A percentile compares a stretch with the other conserved stretches of the same genome.
Evolutionary conservation across 768 basidiomycete species (phyloP).

Genomic region (Boletus pseudopeckii): DNA sequence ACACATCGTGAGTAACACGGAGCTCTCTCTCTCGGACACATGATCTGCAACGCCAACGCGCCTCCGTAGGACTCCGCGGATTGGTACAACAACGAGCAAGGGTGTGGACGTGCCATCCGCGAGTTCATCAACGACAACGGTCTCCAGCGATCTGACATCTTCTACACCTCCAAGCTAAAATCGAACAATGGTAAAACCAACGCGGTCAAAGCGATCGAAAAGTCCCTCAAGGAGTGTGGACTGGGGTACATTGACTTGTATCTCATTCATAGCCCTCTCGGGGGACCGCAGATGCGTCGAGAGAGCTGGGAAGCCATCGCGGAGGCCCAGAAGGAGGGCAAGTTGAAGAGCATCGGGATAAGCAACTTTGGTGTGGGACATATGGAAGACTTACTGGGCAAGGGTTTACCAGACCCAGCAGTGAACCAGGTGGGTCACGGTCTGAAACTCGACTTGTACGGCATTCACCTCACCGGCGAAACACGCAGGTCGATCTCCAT

Average conservation of each 20-base stretch:
- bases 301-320: slow-evolving; percentile 6
- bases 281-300: slow-evolving; percentile 1
- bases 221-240: slow-evolving; percentile 46
- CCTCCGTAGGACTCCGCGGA: slow-evolving; percentile 5
- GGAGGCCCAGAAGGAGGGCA: not conserved
- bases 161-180: slow-evolving; percentile 70
- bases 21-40: not conserved
- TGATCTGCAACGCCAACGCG: not conserved
- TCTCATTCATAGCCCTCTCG: slow-evolving; percentile 4
- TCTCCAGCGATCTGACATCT: slow-evolving; percentile 46
- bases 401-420: slow-evolving; percentile 47
- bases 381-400: slow-evolving; percentile 49
- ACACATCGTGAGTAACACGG: slow-evolving; percentile 8
- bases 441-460: not conserved
- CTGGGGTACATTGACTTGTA: slow-evolving; percentile 1
- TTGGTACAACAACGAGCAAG: slow-evolving; percentile 48
- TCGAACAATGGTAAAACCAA: slow-evolving; percentile 46
- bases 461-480: slow-evolving; percentile 5
- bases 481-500: slow-evolving; percentile 49
- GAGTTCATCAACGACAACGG: slow-evolving; percentile 47
- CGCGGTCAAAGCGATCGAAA: slow-evolving; percentile 47
- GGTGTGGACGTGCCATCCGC: slow-evolving; percentile 59
- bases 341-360: slow-evolving; percentile 1
- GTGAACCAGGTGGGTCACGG: slow-evolving; percentile 53
- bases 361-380: slow-evolving; percentile 32